Evolutionary conservation across 2,329 filamentous ascomycete genomes (phyloP).

Genomic region (Penicillium sp.): DNA sequence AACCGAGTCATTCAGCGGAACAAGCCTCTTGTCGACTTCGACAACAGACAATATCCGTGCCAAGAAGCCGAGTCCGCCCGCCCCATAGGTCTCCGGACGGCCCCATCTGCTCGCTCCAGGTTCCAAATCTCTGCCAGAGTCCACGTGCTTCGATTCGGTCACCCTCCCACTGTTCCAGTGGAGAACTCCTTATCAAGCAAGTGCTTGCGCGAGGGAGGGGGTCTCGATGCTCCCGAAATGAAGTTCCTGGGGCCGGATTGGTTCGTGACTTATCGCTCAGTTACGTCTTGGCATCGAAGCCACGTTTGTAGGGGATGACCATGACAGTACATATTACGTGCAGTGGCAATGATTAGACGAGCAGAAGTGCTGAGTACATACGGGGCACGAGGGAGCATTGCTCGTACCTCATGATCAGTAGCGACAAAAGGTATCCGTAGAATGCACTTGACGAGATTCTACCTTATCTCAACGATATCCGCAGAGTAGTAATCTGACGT

Average conservation of each 20-base stretch:
- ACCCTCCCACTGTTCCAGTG: neutral
- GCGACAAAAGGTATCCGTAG: neutral
- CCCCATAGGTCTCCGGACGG: neutral
- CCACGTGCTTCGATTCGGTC: neutral
- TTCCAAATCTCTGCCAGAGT: neutral
- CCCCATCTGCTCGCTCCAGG: neutral
- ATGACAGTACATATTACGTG: neutral
- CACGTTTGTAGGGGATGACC: neutral
- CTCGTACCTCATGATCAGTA: neutral
- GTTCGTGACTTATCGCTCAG: neutral
- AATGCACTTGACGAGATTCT: neutral
- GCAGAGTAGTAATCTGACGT: neutral
- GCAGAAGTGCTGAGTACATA: neutral
- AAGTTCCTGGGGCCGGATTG: neutral
- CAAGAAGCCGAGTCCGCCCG: neutral
- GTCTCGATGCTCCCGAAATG: neutral
- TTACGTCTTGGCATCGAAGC: neutral
- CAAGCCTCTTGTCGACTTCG: neutral
- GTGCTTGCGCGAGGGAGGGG: neutral
- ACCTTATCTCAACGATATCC: neutral
- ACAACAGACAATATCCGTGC: neutral
- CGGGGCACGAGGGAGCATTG: neutral
- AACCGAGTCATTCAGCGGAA: neutral
- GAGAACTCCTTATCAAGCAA: neutral
- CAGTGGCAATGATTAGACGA: neutral